These are phyloP conservation scores for Colletotrichum lindemuthianum DNA, from an alignment of 2,329 filamentous ascomycete species.

Conservation along the genomic window DNA sequence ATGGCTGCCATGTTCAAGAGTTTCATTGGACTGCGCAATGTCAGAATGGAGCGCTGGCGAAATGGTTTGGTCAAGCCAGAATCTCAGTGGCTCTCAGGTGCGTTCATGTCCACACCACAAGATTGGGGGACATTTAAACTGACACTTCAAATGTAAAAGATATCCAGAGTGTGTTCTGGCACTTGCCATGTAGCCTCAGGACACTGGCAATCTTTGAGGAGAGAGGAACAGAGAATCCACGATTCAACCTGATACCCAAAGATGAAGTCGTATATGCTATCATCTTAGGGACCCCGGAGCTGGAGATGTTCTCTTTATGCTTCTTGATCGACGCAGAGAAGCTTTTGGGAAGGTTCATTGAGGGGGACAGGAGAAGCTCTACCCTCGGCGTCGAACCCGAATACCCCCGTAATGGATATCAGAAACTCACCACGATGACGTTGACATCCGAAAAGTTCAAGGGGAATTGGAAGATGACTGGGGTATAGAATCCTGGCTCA, in stretches of 20 bases:
- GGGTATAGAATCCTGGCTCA: background rate
- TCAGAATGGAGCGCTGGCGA: constrained; percentile 16
- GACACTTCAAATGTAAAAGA: background rate
- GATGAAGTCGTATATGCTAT: background rate
- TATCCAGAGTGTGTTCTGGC: background rate
- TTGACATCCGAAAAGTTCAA: background rate
- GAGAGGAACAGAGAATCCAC: background rate
- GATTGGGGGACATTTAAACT: too few species aligned
- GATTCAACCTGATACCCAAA: background rate
- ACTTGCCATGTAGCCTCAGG: background rate
- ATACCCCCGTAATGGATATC: background rate
- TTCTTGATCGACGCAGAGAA: constrained; percentile 10
- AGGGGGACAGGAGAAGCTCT: background rate
- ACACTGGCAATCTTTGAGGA: background rate
- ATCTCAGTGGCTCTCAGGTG: background rate
- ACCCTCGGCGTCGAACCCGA: background rate
- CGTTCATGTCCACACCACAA: background rate
- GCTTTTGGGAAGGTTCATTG: background rate
- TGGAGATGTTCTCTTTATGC: background rate
- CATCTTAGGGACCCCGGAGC: background rate
- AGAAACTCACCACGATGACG: background rate
- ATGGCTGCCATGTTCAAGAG: background rate
- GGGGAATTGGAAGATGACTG: background rate
- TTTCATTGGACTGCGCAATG: background rate
- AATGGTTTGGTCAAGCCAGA: background rate